Percentiles rank a stretch among this genome's conserved stretches.
These are phyloP conservation scores for Thalassiosira tumida DNA, from an alignment of 352 stramenopile species.

Conservation along the genomic window DNA sequence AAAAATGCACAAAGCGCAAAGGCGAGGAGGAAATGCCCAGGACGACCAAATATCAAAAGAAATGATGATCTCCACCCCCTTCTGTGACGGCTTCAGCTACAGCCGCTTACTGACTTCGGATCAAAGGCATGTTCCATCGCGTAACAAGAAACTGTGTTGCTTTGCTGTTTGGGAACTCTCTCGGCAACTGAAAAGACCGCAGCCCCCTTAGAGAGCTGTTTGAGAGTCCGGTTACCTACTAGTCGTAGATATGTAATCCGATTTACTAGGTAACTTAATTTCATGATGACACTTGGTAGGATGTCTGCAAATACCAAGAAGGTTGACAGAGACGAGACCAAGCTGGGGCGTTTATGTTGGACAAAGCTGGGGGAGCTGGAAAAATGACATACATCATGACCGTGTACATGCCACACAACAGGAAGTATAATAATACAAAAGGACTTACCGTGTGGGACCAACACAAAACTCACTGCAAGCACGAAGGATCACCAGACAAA, in stretches of 20 bases:
- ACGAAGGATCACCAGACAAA: conserved; percentile 24
- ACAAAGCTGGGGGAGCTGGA: background rate
- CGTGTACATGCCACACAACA: conserved; percentile 33
- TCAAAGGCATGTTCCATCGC: too few relatives aligned
- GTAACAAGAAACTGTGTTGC: too few relatives aligned
- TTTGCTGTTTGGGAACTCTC: too few relatives aligned
- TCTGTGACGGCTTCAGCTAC: too few relatives aligned
- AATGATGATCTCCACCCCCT: conserved; percentile 1
- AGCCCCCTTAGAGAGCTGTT: too few relatives aligned
- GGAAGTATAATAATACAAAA: background rate
- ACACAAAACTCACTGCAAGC: conserved; percentile 29
- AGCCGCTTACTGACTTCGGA: too few relatives aligned
- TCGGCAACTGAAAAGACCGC: too few relatives aligned
- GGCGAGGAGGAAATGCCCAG: background rate
- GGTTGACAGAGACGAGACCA: background rate
- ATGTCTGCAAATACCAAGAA: background rate
- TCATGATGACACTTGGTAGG: conserved; percentile 5
- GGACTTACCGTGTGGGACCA: conserved; percentile 41
- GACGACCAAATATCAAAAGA: background rate
- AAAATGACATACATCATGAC: background rate
- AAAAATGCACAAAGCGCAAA: background rate
- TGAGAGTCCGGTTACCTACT: too few relatives aligned
- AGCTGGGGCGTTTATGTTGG: conserved; percentile 42
- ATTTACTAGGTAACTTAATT: too few relatives aligned
- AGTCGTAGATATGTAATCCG: too few relatives aligned